Evolutionary conservation across 2,329 filamentous ascomycete species (phyloP), one percentile per base, ranked within the genome.

Genomic region (Xylaria sp.): DNA sequence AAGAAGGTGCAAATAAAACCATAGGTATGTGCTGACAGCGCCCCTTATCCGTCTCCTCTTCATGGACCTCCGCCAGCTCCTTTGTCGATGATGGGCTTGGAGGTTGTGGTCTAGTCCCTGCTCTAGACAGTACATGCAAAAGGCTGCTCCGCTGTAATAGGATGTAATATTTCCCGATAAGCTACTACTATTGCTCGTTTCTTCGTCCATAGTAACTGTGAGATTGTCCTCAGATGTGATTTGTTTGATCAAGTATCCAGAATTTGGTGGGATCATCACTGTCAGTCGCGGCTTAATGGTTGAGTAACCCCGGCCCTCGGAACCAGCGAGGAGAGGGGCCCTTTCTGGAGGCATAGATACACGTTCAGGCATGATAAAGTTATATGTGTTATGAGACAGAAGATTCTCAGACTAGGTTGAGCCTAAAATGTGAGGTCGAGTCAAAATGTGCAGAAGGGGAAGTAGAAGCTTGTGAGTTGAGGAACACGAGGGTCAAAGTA

Each of bases 1-100:
- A n/a, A 77, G 53, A 13, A 76, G 65, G 10, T 72, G 66, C 59
- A 69, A 71, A 59, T 73, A 72, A 23, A 76, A 66, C 44, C 48
- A 46, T 6, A 76, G 66, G 11, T 69, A 59, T 36, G 49, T 46
- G 46, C 73, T 66, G 40, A 75, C 66, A 20, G 66, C 63, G 33
- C 58, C 67, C 51, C 69, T 48, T 44, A 64, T 38, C 26, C 69
- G 59, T 33, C 70, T 68, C 9, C 20, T 67, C 42, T 69, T 64
- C 38, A 66, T 66, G 6, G 20, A 36, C 15, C 23, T 48, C 5
- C 13, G 26, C n/a, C 6, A 15, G 33, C 15, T 6, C 60, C 11
- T 20, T 46, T 46, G 51, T 20, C 38, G 57, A 13, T 61, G 57
- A 36, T 51, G 40, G 15, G 36, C 48, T 36, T 49, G 46, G 5